Evolutionary conservation across 495 filamentous ascomycete genomes (phyloP), one percentile per base, ranked within the genome.

Genomic region (Rusavskia elegans): DNA sequence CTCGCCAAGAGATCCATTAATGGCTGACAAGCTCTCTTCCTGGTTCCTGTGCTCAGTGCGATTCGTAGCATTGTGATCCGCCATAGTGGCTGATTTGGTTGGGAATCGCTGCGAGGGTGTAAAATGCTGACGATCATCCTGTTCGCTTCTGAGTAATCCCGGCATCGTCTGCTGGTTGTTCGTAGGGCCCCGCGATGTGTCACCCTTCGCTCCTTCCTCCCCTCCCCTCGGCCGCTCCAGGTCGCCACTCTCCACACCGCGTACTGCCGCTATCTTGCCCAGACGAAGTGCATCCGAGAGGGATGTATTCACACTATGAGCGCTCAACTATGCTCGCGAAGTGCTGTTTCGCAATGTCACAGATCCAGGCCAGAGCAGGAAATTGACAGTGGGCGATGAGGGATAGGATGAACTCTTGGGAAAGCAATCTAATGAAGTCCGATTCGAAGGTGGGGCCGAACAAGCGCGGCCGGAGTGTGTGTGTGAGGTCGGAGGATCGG

Each of bases 211-310:
- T 35, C 53, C 58, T 45, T 49, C 53, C 48, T 51, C 53, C 50
- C 25, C 19, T 25, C 53, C 53, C 55, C 29, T 50, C 39, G 48
- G 42, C 52, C 52, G 49, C 50, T 53, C 57, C 54, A 29, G 53
- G 41, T 27, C 41, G 25, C 40, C 56, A 29, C 39, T 40, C 30
- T 39, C 50, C 56, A 32, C 46, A 38, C 50, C 46, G 36, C 48
- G 50, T 55, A 45, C 55, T 46, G 53, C 52, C 55, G 58, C 56
- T 53, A 58, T 58, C 38, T 55, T 61, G 58, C 58, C 51, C 42
- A 53, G 38, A 37, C 32, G 49, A 29, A 45, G 30, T 51, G 37
- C 55, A 60, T 60, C 11, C 49, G 45, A 49, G 40, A 49, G 30
- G 20, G 14, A 29, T 23, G 13, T 11, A 38, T 29, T 42, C 29